Evolutionary conservation across 2,329 filamentous ascomycete species (phyloP).

Genomic region (Aureobasidium sp.): DNA sequence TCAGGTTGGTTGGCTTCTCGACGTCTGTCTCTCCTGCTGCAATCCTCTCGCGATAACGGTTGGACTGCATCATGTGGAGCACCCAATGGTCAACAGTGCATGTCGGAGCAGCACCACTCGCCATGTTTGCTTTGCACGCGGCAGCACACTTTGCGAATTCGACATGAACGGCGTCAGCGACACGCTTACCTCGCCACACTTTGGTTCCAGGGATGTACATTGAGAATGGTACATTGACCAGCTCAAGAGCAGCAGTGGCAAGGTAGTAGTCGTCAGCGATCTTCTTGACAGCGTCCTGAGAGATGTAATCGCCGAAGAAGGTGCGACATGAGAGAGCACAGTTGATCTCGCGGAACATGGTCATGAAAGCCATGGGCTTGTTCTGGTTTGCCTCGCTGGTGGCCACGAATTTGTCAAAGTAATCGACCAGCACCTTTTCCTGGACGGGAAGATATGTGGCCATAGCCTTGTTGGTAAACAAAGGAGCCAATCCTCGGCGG

Average conservation of each 20-base stretch:
- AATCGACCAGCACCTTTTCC: conserved; percentile 80
- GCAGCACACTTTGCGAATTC: conserved; percentile 89
- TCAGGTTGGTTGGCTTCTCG: conserved; percentile 71
- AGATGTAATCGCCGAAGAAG: conserved; percentile 12
- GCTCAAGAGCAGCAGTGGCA: conserved; percentile 7
- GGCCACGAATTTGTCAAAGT: conserved; percentile 70
- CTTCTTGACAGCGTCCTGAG: conserved; percentile 8
- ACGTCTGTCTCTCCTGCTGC: conserved; percentile 60
- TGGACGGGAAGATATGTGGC: conserved; percentile 82
- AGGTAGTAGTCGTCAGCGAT: conserved; percentile 12
- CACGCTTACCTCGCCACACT: conserved; percentile 96
- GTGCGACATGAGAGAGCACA: conserved; percentile 11
- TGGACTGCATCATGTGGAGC: conserved; percentile 75
- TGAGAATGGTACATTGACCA: conserved; percentile 20
- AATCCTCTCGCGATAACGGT: conserved; percentile 69
- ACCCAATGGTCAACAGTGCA: conserved; percentile 97
- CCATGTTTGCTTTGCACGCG: conserved; percentile 90
- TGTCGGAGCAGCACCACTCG: conserved; percentile 71
- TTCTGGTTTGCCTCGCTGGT: conserved; percentile 53
- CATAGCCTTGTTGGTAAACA: conserved; percentile 86
- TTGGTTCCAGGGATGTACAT: conserved; percentile 92
- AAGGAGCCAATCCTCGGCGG: conserved; percentile 85
- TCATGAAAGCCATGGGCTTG: conserved; percentile 5
- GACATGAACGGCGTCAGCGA: conserved; percentile 79
- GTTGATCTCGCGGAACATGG: conserved; percentile 11